These are phyloP conservation scores for Candida gigantensis DNA, from an alignment of 1,139 yeast genomes.

Conservation along the genomic window DNA sequence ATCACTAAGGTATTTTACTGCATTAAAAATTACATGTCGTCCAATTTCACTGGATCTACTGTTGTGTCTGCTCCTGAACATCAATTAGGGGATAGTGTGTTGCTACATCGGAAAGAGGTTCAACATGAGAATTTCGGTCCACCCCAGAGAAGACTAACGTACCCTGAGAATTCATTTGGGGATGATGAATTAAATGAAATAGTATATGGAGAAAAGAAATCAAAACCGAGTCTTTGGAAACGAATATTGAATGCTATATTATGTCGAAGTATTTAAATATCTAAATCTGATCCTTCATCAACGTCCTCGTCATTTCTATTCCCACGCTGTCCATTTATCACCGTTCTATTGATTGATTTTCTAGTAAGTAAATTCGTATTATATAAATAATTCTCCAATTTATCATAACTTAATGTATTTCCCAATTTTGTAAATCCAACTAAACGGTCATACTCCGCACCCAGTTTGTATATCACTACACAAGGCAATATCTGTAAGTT, in stretches of 20 bases:
- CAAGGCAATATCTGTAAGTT: conserved; percentile 70
- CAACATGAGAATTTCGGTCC: neutral
- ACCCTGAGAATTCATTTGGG: conserved; percentile 9
- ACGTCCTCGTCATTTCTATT: conserved; percentile 1
- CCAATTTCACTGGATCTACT: conserved; percentile 3
- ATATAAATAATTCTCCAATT: conserved; percentile 48
- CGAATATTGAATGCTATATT: conserved; percentile 10
- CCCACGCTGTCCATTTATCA: conserved; percentile 9
- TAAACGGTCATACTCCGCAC: conserved; percentile 57
- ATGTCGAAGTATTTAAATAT: conserved; percentile 21
- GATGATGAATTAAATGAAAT: conserved; percentile 13
- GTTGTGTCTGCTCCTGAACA: neutral
- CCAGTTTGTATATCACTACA: conserved; percentile 61
- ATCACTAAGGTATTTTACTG: too few relatives aligned
- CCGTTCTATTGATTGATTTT: conserved; percentile 28
- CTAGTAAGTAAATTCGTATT: conserved; percentile 24
- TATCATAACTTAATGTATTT: conserved; percentile 30
- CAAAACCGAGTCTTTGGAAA: conserved; percentile 8
- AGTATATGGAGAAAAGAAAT: conserved; percentile 10
- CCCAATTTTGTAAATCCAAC: conserved; percentile 70
- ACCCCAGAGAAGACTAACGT: neutral
- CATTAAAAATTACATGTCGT: conserved; percentile 4
- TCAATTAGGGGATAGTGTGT: conserved; percentile 16
- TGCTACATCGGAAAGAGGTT: conserved; percentile 13
- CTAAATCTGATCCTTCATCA: conserved; percentile 40